Percentiles rank a stretch among this genome's conserved stretches.
These are phyloP conservation scores for Hypocreales sp. DNA, from an alignment of 2,329 filamentous ascomycete genomes.

Conservation along the genomic window DNA sequence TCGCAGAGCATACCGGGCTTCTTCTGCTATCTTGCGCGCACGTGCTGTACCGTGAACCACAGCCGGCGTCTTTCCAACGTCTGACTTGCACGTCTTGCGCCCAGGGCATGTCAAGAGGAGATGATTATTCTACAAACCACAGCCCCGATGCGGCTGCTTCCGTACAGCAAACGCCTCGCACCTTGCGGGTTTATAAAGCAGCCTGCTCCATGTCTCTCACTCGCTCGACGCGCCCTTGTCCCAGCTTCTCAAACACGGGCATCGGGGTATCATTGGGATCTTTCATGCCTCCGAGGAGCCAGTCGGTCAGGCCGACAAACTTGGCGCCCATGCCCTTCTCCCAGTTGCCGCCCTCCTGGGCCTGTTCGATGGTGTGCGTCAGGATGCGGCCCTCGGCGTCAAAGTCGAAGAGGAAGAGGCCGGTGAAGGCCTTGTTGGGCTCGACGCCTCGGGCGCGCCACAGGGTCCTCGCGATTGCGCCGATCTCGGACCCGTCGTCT, in stretches of 20 bases:
- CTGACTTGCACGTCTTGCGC: too few species aligned
- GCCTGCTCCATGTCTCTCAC: too few species aligned
- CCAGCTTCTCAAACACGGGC: slow-evolving; percentile 21
- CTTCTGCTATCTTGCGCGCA: too few species aligned
- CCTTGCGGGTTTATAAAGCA: not conserved
- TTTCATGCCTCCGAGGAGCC: slow-evolving; percentile 67
- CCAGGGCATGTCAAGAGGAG: too few species aligned
- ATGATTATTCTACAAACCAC: too few species aligned
- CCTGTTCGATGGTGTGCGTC: slow-evolving; percentile 88
- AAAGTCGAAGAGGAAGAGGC: slow-evolving; percentile 91
- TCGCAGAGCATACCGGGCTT: too few species aligned
- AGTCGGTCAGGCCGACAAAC: slow-evolving; percentile 86
- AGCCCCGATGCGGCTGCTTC: too few species aligned
- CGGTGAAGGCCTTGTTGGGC: slow-evolving; percentile 65
- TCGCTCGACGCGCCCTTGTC: too few species aligned
- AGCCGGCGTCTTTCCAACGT: too few species aligned
- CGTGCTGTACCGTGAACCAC: too few species aligned
- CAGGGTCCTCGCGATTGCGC: slow-evolving; percentile 28
- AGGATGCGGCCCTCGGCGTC: slow-evolving; percentile 71
- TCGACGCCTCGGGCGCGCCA: slow-evolving; percentile 21
- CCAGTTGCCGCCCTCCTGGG: slow-evolving; percentile 69
- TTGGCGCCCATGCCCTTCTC: slow-evolving; percentile 67
- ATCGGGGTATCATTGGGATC: slow-evolving; percentile 16
- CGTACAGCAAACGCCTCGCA: slow-evolving; percentile 1
- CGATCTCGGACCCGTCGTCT: slow-evolving; percentile 15